A percentile compares a stretch with the other conserved stretches of the same genome.
phyloP scores from a whole-genome alignment of 345 rosid species.

The Carallia brachiata region DNA sequence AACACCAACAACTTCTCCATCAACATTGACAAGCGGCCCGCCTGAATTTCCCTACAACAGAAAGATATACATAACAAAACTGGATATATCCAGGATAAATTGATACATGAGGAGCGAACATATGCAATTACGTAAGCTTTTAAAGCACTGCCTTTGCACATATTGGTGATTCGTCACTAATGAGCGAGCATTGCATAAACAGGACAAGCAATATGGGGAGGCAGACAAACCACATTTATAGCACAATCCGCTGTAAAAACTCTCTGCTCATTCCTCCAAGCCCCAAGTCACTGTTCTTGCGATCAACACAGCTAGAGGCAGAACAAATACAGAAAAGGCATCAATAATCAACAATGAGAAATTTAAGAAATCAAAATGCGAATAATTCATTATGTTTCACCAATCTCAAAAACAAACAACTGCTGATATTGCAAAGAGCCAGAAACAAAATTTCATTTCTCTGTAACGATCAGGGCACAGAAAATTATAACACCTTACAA shows the following conservation, averaged over 20 bases:
- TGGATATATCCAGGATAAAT: constrained; percentile 1
- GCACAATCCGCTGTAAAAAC: constrained; percentile 89
- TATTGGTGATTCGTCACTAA: no score
- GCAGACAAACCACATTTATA: constrained; percentile 57
- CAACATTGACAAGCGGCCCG: constrained; percentile 87
- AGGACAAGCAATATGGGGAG: constrained; percentile 1
- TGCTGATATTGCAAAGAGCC: no score
- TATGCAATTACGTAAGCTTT: background rate
- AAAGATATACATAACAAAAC: constrained; percentile 9
- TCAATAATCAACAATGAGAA: constrained; percentile 7
- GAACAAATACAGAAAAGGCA: constrained; percentile 8
- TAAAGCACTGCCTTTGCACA: background rate
- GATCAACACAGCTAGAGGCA: constrained; percentile 69
- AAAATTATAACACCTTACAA: constrained; percentile 55
- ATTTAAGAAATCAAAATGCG: background rate
- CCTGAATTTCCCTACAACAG: constrained; percentile 82
- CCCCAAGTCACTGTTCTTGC: constrained; percentile 96
- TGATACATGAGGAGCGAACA: background rate
- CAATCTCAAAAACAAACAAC: background rate
- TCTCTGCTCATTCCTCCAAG: constrained; percentile 82
- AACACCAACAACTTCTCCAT: constrained; percentile 88
- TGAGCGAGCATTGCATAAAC: background rate
- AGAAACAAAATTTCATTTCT: no score
- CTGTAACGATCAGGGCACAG: no score
- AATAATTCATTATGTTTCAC: background rate